Base-by-base conservation (phyloP, 805 yeast genomes). In the Teunomyces aglyptinius region DNA sequence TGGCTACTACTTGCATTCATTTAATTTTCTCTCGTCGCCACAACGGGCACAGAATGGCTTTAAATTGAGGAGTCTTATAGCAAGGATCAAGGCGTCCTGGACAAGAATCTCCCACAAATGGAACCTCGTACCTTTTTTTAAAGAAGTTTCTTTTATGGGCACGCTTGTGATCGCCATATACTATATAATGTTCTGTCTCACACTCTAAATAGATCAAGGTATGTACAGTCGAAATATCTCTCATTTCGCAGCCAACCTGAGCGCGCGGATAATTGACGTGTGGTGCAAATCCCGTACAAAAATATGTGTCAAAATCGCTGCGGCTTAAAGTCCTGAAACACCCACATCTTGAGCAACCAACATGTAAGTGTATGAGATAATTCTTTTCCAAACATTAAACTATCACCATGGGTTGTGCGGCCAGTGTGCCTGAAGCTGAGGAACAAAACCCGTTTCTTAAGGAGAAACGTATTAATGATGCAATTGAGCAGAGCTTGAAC, bases 371-470 rank as follows among this genome's bases (percentile, higher is more conserved):
- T 8, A 16, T 16, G 12, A 15, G 6, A 5, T 36, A 12, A 10
- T 22, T 36, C 10, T 11, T 38, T 38, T 24, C 11, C 41, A 11
- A 11, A 11, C 24, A 24, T 18, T 39, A 28, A 15, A 8, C 24
- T 13, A 16, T 29, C 12, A 36, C 18, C 10, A 86, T 86, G 95
- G 95, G 95, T 12, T 86, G 95, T 58, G 57, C 75, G 15, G 77
- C 82, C 12, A 85, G 91, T 63, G 69, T 76, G 6, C 63, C 60
- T 5, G 60, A 45, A 63, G 27, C 60, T 4, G 64, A 70, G 27
- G 83, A 74, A 38, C 60, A 66, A 20, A 85, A 82, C 60, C 81
- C 83, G 1, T 78, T 80, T 48, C 63, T 80, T 38, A 68, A 73
- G 49, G 81, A 78, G 46, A 77, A 77, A 56, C 67, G 70, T 45